Evolutionary conservation across 108 stramenopile species (phyloP), one percentile per base, ranked within the genome.

Genomic region (Fragilaria crotonensis): DNA sequence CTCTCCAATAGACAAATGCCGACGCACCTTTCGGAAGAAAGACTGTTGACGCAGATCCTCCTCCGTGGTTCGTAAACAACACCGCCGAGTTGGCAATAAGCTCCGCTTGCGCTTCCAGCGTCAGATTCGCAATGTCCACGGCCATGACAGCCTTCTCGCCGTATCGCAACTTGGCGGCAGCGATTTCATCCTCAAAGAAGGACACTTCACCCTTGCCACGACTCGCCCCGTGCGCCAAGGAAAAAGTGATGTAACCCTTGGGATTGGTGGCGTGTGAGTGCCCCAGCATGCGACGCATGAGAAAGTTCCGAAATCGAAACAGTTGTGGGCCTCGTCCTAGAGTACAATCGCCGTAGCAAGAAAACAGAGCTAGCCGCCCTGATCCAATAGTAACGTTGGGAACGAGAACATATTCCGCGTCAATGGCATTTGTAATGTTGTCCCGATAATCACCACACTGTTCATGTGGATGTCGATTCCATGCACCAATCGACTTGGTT

Each of bases 41-140:
- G 9, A 54, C 26, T 25, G 25, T 7, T 14, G 53, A 27, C 4
- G 26, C 26, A 25, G 26, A 29, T 26, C 53, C 53, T 14, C 53
- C 53, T 27, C 53, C 53, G 5, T 54, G 53, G 26, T 54, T 27
- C 4, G 9, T 28, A 29, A 54, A 54, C 7, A 29, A 28, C 18
- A 54, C 21, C 4, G 53, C 53, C 4, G 53, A 27, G 5, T 9
- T 18, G 18, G 18, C 29, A 5, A 26, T 27, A 5, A 54, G 5
- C 26, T 11, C 4, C 29, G 28, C 53, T 28, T 54, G 25, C 26
- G 25, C 53, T 29, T 28, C 5, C 5, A 54, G 18, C 3, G 26
- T 54, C 26, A 54, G 9, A 9, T 54, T 54, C 26, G 53, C 4
- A 4, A 54, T 27, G 26, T 54, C 53, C 5, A 54, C 53, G 11